phyloP scores from a whole-genome alignment of 78 protist genomes.

The Dictyostelium brefeldianum region DNA sequence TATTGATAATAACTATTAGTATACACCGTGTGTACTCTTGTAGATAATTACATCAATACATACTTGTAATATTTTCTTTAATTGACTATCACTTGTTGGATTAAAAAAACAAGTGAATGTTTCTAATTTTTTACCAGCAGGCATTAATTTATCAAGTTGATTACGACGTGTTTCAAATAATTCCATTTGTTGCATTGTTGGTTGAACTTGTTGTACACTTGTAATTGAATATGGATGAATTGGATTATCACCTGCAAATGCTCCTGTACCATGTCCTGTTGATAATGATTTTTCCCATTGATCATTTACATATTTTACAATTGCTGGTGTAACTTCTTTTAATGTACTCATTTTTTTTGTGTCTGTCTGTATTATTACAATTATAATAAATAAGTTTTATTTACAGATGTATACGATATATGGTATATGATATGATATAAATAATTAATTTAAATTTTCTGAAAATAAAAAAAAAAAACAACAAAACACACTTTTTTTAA shows the following conservation, averaged over 20 bases:
- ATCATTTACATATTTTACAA: slow-evolving; percentile 8
- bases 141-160: slow-evolving; percentile 28
- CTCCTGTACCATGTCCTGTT: not conserved
- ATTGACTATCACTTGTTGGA: slow-evolving; percentile 35
- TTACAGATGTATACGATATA: no score
- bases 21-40: no score
- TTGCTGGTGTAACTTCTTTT: slow-evolving; percentile 49
- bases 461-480: no score
- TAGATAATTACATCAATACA: no score
- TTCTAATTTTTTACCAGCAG: slow-evolving; percentile 43
- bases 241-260: not conserved
- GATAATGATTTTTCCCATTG: slow-evolving; percentile 26
- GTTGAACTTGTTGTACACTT: slow-evolving; percentile 25
- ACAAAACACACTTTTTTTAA: no score
- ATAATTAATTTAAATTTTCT: no score
- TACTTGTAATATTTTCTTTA: slow-evolving; percentile 39
- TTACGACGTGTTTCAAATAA: slow-evolving; percentile 40
- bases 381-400: not conserved
- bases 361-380: not conserved
- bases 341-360: not conserved
- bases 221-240: slow-evolving; percentile 21
- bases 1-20: not conserved
- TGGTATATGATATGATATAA: no score
- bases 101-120: slow-evolving; percentile 28
- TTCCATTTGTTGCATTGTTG: slow-evolving; percentile 44